A percentile compares a stretch with the other conserved stretches of the same genome.
These are phyloP conservation scores for Leccinum subatratum DNA, from an alignment of 1,284 basidiomycete genomes.

Conservation along the genomic window DNA sequence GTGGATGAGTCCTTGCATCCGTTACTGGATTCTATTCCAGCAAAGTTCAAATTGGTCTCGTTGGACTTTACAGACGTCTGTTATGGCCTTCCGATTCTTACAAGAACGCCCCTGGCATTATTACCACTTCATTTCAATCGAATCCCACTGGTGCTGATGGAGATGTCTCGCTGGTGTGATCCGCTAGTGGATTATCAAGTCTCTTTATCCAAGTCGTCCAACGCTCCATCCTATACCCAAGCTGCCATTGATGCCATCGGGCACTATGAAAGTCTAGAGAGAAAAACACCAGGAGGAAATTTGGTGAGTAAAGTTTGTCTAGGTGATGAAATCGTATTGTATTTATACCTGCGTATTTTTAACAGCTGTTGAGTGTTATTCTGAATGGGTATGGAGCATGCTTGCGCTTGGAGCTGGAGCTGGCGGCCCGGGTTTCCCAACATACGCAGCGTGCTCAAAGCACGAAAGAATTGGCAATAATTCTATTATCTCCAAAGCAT, in stretches of 20 bases:
- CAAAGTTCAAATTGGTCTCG: slow-evolving; percentile 7
- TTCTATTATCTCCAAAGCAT: too few relatives aligned
- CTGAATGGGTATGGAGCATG: too few relatives aligned
- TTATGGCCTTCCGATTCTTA: slow-evolving; percentile 6
- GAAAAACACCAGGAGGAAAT: not conserved
- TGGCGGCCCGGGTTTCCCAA: too few relatives aligned
- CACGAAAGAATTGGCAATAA: too few relatives aligned
- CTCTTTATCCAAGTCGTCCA: not conserved
- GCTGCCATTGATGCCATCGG: slow-evolving; percentile 1
- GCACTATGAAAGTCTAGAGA: not conserved
- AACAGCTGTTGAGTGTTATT: too few relatives aligned
- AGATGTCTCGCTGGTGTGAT: slow-evolving; percentile 6
- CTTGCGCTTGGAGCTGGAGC: too few relatives aligned
- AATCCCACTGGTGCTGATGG: slow-evolving; percentile 2
- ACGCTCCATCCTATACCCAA: slow-evolving; percentile 4
- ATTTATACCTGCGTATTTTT: too few relatives aligned
- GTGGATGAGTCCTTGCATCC: not conserved
- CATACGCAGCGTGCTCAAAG: too few relatives aligned
- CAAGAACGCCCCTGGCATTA: not conserved
- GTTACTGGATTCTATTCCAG: not conserved
- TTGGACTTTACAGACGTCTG: not conserved
- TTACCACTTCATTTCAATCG: not conserved
- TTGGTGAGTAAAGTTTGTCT: too few relatives aligned
- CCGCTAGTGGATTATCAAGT: slow-evolving; percentile 6
- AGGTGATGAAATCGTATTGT: too few relatives aligned